These are phyloP conservation scores for Parasarocladium wereldwijsianum DNA, from an alignment of 2,329 filamentous ascomycete species.

Conservation along the genomic window DNA sequence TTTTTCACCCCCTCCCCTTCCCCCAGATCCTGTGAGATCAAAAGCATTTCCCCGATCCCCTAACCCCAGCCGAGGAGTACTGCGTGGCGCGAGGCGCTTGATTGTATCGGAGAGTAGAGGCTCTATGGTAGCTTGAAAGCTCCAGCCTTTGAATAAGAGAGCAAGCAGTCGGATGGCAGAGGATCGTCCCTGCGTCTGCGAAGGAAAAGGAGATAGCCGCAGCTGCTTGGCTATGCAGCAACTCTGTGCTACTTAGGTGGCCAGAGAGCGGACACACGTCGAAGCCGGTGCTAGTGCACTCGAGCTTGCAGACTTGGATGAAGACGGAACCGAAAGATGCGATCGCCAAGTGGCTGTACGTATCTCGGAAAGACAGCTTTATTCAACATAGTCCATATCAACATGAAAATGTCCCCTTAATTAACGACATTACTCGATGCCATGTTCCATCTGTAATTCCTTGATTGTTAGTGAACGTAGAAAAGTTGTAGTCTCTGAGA, in stretches of 20 bases:
- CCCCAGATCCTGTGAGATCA: too few relatives aligned
- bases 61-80: background rate
- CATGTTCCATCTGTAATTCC: too few relatives aligned
- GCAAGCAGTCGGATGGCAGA: slow-evolving; percentile 1
- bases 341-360: slow-evolving; percentile 4
- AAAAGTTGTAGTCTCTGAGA: too few relatives aligned
- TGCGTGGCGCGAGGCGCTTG: too few relatives aligned
- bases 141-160: slow-evolving; percentile 33
- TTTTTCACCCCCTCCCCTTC: too few relatives aligned
- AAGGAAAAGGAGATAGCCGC: slow-evolving; percentile 9
- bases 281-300: slow-evolving; percentile 15
- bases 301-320: slow-evolving; percentile 8
- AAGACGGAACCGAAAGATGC: background rate
- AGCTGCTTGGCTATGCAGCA: too few relatives aligned
- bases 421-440: too few relatives aligned
- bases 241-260: too few relatives aligned
- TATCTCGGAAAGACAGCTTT: slow-evolving; percentile 1
- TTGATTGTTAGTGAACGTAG: too few relatives aligned
- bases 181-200: slow-evolving; percentile 3
- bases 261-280: background rate
- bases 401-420: background rate
- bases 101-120: slow-evolving; percentile 18
- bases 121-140: slow-evolving; percentile 51
- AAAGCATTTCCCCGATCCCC: slow-evolving; percentile 5
- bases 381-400: slow-evolving; percentile 1